Evolutionary conservation across 148 eudicot species (phyloP).

Genomic region (Selenicereus undatus): DNA sequence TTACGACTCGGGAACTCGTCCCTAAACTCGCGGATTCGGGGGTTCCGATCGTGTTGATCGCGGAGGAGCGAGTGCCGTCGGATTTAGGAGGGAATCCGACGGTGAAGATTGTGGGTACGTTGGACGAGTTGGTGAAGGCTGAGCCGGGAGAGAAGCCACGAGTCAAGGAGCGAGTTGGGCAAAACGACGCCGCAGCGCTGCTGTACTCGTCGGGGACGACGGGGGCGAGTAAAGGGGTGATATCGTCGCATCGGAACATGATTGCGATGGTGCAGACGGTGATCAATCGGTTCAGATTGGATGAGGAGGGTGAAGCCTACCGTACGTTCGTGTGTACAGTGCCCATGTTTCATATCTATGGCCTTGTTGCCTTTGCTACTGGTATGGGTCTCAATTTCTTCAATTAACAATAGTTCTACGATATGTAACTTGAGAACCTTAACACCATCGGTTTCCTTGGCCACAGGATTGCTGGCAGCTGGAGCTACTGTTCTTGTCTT

Average conservation of each 20-base stretch:
- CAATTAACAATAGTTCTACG: constrained; percentile 6
- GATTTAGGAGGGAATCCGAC: background rate
- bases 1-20: constrained; percentile 50
- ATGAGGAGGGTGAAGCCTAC: constrained; percentile 20
- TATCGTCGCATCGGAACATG: constrained; percentile 71
- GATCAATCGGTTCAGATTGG: constrained; percentile 35
- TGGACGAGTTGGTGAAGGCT: constrained; percentile 48
- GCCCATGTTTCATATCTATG: constrained; percentile 95
- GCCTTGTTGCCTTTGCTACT: constrained; percentile 70
- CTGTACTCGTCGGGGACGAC: constrained; percentile 95
- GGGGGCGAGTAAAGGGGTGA: constrained; percentile 89
- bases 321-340: constrained; percentile 70
- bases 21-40: constrained; percentile 42
- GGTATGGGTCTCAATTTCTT: constrained; percentile 22
- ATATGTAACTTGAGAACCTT: constrained; percentile 10
- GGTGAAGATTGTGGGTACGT: constrained; percentile 23
- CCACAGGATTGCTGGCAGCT: constrained; percentile 55
- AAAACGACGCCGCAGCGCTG: constrained; percentile 71
- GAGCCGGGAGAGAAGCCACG: constrained; percentile 24
- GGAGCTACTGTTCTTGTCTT: constrained; percentile 78
- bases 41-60: constrained; percentile 45
- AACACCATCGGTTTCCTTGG: constrained; percentile 14
- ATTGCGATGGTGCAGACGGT: constrained; percentile 74
- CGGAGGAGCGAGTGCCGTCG: background rate
- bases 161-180: constrained; percentile 53